Evolutionary conservation across 345 rosid genomes (phyloP).

Genomic region (Anastatica hierochuntica): DNA sequence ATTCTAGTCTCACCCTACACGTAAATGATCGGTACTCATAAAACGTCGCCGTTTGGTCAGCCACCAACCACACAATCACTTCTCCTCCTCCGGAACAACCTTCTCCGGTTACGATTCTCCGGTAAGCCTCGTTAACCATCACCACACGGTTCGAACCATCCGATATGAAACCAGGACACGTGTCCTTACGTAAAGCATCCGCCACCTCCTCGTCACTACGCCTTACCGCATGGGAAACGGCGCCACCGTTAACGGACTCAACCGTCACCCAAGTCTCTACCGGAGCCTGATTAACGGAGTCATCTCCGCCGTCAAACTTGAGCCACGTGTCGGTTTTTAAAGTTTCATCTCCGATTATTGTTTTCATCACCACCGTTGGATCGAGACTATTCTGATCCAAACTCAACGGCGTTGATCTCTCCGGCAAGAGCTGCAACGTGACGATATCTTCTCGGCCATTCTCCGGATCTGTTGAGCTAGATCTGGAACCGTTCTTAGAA

Average conservation of each 20-base stretch:
- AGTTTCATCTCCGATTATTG: too few relatives aligned
- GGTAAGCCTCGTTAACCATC: conserved; percentile 44
- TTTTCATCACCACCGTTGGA: too few relatives aligned
- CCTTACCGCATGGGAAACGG: conserved; percentile 21
- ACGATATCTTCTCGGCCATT: conserved; percentile 20
- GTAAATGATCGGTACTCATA: conserved; percentile 23
- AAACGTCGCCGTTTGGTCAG: conserved; percentile 22
- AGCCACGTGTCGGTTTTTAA: conserved; percentile 9
- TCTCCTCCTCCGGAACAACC: conserved; percentile 16
- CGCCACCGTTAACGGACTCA: conserved; percentile 32
- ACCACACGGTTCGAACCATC: conserved; percentile 29
- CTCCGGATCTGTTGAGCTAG: conserved; percentile 19
- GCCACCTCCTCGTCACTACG: conserved; percentile 29
- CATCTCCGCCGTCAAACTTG: conserved; percentile 1
- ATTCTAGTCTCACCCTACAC: conserved; percentile 34
- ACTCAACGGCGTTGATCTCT: conserved; percentile 24
- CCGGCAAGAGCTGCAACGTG: conserved; percentile 59
- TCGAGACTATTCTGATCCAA: conserved; percentile 14
- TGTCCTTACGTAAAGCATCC: conserved; percentile 26
- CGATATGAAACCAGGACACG: conserved; percentile 45
- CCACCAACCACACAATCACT: conserved; percentile 29
- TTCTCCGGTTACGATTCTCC: conserved; percentile 27
- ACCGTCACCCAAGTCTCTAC: conserved; percentile 43
- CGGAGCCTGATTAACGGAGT: not conserved
- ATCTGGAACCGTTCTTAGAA: conserved; percentile 21